phyloP scores from a whole-genome alignment of 805 yeast species.

The Kazachstania africana region DNA sequence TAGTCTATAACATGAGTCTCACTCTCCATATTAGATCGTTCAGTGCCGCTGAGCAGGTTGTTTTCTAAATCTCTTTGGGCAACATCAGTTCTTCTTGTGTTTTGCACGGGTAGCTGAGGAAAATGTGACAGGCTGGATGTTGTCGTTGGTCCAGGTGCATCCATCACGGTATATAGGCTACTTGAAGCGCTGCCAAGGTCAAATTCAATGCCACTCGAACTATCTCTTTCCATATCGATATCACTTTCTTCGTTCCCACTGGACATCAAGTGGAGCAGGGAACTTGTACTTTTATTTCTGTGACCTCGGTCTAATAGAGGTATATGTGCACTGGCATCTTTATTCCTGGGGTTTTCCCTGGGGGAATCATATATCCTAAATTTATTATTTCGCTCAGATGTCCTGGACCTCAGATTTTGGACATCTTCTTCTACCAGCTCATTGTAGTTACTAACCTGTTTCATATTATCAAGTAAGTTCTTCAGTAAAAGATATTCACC shows the following conservation, averaged over 20 bases:
- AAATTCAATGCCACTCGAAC: constrained; percentile 5
- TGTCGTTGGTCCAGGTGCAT: too few species aligned
- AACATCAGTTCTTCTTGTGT: too few species aligned
- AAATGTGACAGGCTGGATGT: too few species aligned
- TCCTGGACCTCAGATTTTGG: not conserved
- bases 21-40: not conserved
- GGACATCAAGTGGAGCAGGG: constrained; percentile 8
- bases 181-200: constrained; percentile 21
- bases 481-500: constrained; percentile 7
- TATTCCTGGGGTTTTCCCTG: not conserved
- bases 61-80: too few species aligned
- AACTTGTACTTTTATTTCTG: too few species aligned
- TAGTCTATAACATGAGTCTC: too few species aligned
- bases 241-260: constrained; percentile 11
- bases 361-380: too few species aligned
- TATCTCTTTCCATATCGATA: constrained; percentile 19
- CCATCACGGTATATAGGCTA: constrained; percentile 14
- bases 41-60: too few species aligned
- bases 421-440: constrained; percentile 4
- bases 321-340: too few species aligned
- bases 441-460: constrained; percentile 13
- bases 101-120: too few species aligned
- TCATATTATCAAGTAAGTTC: constrained; percentile 16
- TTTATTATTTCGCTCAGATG: not conserved
- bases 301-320: too few species aligned